These are phyloP conservation scores for Lepidium africanum DNA, from an alignment of 345 rosid species.

Conservation along the genomic window DNA sequence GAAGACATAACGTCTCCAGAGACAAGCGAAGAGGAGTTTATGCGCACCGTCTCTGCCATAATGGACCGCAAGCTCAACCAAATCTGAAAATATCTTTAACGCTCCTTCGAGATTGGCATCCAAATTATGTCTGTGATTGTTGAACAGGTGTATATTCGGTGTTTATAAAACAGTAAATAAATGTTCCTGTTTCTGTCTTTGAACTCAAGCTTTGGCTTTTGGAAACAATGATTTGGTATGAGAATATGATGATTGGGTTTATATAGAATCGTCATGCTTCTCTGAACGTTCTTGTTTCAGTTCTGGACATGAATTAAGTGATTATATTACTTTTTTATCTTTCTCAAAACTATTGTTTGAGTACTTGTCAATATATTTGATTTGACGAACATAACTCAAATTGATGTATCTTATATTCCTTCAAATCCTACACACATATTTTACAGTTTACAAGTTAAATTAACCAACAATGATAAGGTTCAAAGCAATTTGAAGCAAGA, in stretches of 20 bases:
- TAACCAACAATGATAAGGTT: too few relatives aligned
- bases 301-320: background rate
- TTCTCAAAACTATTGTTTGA: background rate
- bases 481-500: too few relatives aligned
- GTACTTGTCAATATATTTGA: background rate
- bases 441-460: too few relatives aligned
- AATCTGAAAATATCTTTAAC: constrained; percentile 14
- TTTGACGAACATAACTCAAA: background rate
- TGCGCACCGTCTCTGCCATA: constrained; percentile 40
- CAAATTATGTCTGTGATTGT: background rate
- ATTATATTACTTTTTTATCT: background rate
- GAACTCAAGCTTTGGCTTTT: constrained; percentile 3
- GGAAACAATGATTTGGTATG: constrained; percentile 3
- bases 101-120: background rate
- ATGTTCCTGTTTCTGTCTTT: constrained; percentile 23
- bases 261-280: background rate
- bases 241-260: constrained; percentile 1
- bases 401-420: background rate
- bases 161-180: constrained; percentile 4
- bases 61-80: constrained; percentile 49
- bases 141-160: background rate
- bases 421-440: too few relatives aligned
- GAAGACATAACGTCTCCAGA: constrained; percentile 43
- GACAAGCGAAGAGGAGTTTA: constrained; percentile 48
- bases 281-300: background rate